Evolutionary conservation across 345 rosid genomes (phyloP).

Genomic region (Sonneratia caseolaris): DNA sequence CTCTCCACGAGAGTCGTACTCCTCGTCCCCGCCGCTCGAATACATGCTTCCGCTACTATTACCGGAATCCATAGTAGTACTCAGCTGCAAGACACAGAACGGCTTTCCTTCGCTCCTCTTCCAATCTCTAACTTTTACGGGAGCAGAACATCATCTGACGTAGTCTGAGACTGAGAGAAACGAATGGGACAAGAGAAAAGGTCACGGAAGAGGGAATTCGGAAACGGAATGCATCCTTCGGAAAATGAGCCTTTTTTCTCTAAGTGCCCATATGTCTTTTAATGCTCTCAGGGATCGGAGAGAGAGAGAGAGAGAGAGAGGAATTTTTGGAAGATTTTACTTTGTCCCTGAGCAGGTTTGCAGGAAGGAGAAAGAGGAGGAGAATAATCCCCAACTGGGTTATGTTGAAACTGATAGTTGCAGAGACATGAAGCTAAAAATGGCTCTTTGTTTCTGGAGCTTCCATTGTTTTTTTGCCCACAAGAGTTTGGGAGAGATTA

Average conservation of each 20-base stretch:
- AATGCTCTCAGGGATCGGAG: neutral
- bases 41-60: slow-evolving; percentile 72
- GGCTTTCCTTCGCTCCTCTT: neutral
- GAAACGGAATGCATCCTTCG: neutral
- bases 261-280: neutral
- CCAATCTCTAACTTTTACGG: neutral
- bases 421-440: neutral
- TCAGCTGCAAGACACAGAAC: neutral
- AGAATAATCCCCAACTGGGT: neutral
- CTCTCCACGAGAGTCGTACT: slow-evolving; percentile 55
- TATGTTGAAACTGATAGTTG: neutral
- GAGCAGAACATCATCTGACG: slow-evolving; percentile 1
- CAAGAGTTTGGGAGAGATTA: neutral
- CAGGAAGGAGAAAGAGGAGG: neutral
- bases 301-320: slow-evolving; percentile 7
- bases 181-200: neutral
- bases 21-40: slow-evolving; percentile 70
- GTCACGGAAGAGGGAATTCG: neutral
- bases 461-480: neutral
- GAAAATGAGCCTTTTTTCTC: slow-evolving; percentile 1
- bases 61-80: slow-evolving; percentile 54
- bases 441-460: slow-evolving; percentile 7
- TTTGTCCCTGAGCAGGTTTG: slow-evolving; percentile 2
- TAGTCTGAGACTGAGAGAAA: neutral
- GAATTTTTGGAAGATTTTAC: slow-evolving; percentile 2